Evolutionary conservation across 2,329 filamentous ascomycete genomes (phyloP).

Genomic region (Ascosphaera apis): DNA sequence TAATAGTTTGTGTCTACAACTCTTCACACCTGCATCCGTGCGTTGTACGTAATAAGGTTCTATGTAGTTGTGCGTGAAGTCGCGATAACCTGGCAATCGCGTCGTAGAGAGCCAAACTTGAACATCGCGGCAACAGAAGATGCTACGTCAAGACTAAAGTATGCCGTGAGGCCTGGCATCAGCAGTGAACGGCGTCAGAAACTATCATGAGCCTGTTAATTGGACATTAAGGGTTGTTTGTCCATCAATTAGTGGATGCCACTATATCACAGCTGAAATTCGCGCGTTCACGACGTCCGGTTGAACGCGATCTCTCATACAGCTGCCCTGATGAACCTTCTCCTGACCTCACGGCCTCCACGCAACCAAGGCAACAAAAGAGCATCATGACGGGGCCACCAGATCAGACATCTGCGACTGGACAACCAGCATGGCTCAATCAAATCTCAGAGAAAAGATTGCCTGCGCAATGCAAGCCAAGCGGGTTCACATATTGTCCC

Average conservation of each 20-base stretch:
- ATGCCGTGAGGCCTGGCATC: background rate
- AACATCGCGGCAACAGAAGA: background rate
- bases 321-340: too few species aligned
- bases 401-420: background rate
- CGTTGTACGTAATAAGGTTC: background rate
- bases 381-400: background rate
- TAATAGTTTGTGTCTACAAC: too few species aligned
- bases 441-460: slow-evolving; percentile 19
- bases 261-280: too few species aligned
- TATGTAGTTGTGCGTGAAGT: background rate
- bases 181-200: slow-evolving; percentile 4
- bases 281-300: too few species aligned
- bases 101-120: background rate
- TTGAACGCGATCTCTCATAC: too few species aligned
- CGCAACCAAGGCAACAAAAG: background rate
- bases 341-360: background rate
- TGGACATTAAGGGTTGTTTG: too few species aligned
- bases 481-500: slow-evolving; percentile 50
- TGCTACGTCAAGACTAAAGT: background rate
- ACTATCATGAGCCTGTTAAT: too few species aligned
- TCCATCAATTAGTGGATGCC: too few species aligned
- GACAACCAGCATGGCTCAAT: slow-evolving; percentile 11
- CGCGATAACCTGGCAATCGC: background rate
- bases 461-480: slow-evolving; percentile 19
- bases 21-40: too few species aligned